Evolutionary conservation across 345 rosid genomes (phyloP).

Genomic region (Bruguiera gymnorhiza): DNA sequence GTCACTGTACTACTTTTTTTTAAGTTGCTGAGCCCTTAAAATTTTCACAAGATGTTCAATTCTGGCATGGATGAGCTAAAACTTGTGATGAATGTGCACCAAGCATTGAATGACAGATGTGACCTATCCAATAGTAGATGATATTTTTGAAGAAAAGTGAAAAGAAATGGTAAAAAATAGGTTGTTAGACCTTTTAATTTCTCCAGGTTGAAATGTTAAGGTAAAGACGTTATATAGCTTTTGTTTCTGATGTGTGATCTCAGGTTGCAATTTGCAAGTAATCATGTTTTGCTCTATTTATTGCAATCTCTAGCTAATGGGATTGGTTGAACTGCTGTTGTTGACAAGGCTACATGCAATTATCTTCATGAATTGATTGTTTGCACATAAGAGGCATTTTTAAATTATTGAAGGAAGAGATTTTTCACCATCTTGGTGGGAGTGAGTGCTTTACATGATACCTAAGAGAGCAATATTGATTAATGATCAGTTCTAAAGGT

Average conservation of each 20-base stretch:
- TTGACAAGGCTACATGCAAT: slow-evolving; percentile 23
- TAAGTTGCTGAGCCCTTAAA: no score
- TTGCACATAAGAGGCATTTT: slow-evolving; percentile 17
- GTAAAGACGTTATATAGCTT: no score
- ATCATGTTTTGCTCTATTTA: slow-evolving; percentile 4
- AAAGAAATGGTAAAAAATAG: no score
- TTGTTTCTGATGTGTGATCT: slow-evolving; percentile 3
- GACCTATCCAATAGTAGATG: no score
- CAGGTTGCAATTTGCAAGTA: neutral
- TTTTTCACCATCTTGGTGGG: slow-evolving; percentile 21
- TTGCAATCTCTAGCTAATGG: neutral
- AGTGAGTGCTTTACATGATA: slow-evolving; percentile 31
- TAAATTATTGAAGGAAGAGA: slow-evolving; percentile 25
- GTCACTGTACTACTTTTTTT: no score
- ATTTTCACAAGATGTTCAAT: no score
- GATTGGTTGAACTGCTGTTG: slow-evolving; percentile 7
- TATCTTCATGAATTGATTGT: slow-evolving; percentile 21
- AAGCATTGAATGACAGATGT: no score
- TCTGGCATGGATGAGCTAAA: no score
- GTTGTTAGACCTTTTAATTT: no score
- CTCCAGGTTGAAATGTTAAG: no score
- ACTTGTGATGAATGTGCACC: no score
- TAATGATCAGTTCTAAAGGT: slow-evolving; percentile 40
- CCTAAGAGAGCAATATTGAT: slow-evolving; percentile 28
- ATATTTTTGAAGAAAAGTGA: no score